Evolutionary conservation across 371 early-diverging fungal species (phyloP), one percentile per base, ranked within the genome.

Genomic region (Mucor piriformis): DNA sequence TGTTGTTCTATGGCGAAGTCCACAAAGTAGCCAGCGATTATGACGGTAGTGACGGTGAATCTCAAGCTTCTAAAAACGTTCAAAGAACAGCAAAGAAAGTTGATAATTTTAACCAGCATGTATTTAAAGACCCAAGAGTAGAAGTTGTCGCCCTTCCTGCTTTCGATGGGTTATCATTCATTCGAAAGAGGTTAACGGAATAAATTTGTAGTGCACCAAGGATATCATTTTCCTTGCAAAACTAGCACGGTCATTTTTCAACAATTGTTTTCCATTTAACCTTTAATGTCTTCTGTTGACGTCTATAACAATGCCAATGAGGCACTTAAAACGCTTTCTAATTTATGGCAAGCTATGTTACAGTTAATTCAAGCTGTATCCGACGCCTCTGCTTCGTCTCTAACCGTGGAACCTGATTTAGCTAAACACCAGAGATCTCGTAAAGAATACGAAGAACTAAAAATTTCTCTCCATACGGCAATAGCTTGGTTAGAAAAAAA

Each of bases 131-230:
- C 42, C 73, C 77, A 15, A 76, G 90, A 38, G 76, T 82, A 0
- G 87, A 87, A 34, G 76, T 77, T 0, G 70, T 86, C 8, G 51
- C 90, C 29, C 59, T 91, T 42, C 92, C 91, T 1, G 35, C 83
- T 10, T 87, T 85, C 67, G 90, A 90, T 47, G 92, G 92, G 1
- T 50, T 90, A 16, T 79, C 81, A 3, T 57, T 92, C 16, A 83
- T 90, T 11, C 75, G 77, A 38, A 82, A 67, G 48, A 71, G 43
- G 25, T 18, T 18, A 42, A 42, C n/a, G 6, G 8, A 42, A 42
- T 18, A 42, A 18, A 18, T 18, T 42, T 42, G 42, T 8, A 18
- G 42, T 18, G 16, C 18, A 6, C 18, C 42, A 42, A 42, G 42
- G 8, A 10, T 42, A 6, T 37, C 12, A 12, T 11, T 15, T 37